Evolutionary conservation across 805 yeast species (phyloP).

Genomic region (Candida lessepsii): DNA sequence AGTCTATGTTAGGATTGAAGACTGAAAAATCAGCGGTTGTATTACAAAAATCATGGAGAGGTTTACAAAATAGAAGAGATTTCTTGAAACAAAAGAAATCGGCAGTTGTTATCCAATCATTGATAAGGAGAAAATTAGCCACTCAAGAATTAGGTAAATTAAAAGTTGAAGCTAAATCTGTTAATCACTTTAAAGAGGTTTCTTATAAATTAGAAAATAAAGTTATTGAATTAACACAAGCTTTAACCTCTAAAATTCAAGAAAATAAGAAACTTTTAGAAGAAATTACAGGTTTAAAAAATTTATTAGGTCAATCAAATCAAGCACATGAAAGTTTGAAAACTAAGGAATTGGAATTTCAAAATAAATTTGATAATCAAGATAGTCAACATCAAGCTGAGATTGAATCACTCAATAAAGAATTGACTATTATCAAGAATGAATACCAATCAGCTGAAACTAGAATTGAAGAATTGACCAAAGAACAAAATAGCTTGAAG

Average conservation of each 20-base stretch:
- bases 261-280: constrained; percentile 73
- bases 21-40: constrained; percentile 62
- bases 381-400: constrained; percentile 49
- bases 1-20: constrained; percentile 46
- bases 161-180: constrained; percentile 89
- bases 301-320: constrained; percentile 51
- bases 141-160: constrained; percentile 57
- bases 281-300: constrained; percentile 52
- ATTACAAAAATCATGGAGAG: constrained; percentile 75
- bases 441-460: constrained; percentile 58
- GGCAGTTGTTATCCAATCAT: constrained; percentile 72
- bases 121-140: constrained; percentile 76
- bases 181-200: constrained; percentile 83
- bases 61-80: constrained; percentile 57
- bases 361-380: constrained; percentile 44
- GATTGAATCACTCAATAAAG: constrained; percentile 50
- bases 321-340: constrained; percentile 53
- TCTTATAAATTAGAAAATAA: constrained; percentile 93
- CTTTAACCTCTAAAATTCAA: constrained; percentile 71
- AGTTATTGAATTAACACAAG: constrained; percentile 93
- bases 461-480: constrained; percentile 58
- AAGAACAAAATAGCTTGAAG: constrained; percentile 60
- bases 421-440: constrained; percentile 51
- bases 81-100: constrained; percentile 50
- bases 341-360: constrained; percentile 53